Evolutionary conservation across 2,329 filamentous ascomycete genomes (phyloP).

Genomic region (Piedraia hortae): DNA sequence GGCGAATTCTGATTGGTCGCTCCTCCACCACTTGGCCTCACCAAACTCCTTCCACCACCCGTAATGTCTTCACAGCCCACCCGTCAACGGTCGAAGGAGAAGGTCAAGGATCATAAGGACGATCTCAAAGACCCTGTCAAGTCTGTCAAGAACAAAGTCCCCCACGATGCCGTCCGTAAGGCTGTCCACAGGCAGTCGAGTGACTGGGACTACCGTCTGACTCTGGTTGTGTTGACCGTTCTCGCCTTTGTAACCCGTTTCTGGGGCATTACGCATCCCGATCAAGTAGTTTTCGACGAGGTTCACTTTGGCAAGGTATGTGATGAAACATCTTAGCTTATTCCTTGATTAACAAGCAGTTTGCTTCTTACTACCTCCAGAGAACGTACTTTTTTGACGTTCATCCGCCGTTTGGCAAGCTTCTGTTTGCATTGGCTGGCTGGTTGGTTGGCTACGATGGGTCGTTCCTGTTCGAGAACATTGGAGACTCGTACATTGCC

Average conservation of each 20-base stretch:
- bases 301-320: conserved; percentile 97
- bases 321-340: conserved; percentile 1
- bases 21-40: too few species aligned
- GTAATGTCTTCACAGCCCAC: too few species aligned
- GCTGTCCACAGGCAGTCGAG: too few species aligned
- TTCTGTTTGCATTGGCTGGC: conserved; percentile 85
- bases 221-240: conserved; percentile 46
- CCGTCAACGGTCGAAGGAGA: too few species aligned
- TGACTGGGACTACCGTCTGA: conserved; percentile 65
- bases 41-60: too few species aligned
- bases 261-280: conserved; percentile 82
- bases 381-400: conserved; percentile 99
- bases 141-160: too few species aligned
- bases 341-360: conserved; percentile 10
- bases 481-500: conserved; percentile 87
- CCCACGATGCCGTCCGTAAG: too few species aligned
- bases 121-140: too few species aligned
- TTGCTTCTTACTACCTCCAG: conserved; percentile 54
- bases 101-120: too few species aligned
- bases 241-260: conserved; percentile 81
- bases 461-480: conserved; percentile 95
- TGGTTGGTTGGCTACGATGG: conserved; percentile 96
- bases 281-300: conserved; percentile 95
- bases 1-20: too few species aligned
- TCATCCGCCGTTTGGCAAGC: conserved; percentile 91